Percentiles rank a stretch among this genome's conserved stretches.
phyloP scores from a whole-genome alignment of 345 rosid species.

The Combretum micranthum region DNA sequence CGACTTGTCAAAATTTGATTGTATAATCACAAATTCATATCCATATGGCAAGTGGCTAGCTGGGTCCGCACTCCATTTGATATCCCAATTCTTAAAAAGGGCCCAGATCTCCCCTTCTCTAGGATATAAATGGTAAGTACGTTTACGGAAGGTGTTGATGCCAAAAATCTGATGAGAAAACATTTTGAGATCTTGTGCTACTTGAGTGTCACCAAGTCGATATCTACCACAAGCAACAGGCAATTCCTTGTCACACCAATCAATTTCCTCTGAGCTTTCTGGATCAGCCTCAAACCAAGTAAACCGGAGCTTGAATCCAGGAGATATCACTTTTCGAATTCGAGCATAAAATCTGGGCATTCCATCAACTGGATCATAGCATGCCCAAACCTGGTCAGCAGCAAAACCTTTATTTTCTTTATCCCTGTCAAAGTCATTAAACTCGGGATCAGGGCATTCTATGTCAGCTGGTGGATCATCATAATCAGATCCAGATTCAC shows the following conservation, averaged over 20 bases:
- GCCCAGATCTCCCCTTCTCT: constrained; percentile 87
- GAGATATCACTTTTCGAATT: constrained; percentile 43
- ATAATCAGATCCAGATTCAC: too few species aligned
- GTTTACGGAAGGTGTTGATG: constrained; percentile 9
- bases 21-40: constrained; percentile 63
- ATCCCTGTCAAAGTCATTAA: constrained; percentile 51
- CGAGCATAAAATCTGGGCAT: constrained; percentile 83
- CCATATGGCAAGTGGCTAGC: constrained; percentile 39
- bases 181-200: constrained; percentile 35
- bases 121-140: constrained; percentile 44
- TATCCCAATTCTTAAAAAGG: constrained; percentile 64
- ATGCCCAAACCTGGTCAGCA: constrained; percentile 73
- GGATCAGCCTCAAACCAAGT: constrained; percentile 74
- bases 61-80: constrained; percentile 41
- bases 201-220: constrained; percentile 26
- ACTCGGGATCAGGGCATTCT: constrained; percentile 62
- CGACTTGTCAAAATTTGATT: constrained; percentile 41
- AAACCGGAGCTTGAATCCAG: constrained; percentile 51
- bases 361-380: constrained; percentile 64
- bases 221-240: constrained; percentile 72
- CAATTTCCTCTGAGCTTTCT: constrained; percentile 21
- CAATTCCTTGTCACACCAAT: constrained; percentile 32
- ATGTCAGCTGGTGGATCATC: constrained; percentile 2
- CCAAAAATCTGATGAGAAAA: constrained; percentile 54
- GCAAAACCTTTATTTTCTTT: constrained; percentile 42